Evolutionary conservation across 2,329 filamentous ascomycete genomes (phyloP), one percentile per base, ranked within the genome.

Genomic region (Fusarium nurragi): DNA sequence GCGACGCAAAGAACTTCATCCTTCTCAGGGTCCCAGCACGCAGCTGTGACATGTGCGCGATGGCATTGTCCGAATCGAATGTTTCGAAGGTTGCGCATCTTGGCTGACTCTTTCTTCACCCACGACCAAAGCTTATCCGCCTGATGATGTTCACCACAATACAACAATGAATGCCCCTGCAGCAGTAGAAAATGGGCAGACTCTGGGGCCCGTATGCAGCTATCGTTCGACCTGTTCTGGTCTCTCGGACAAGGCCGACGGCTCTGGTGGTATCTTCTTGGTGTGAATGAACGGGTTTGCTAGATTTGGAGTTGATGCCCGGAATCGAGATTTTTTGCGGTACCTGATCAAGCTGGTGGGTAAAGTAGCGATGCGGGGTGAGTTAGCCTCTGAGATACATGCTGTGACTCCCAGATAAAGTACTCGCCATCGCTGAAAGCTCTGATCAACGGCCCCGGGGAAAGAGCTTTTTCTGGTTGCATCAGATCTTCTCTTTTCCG

Each of bases 61-160:
- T 88, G 84, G 80, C 89, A 89, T 75, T 86, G 82, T 70, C 86
- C 84, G 75, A 91, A 89, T 74, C 86, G 87, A 72, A 93, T 88
- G 76, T 89, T 93, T 78, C 88, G 90, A 71, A 98, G 84, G 78
- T 97, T 98, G 75, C 92, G 90, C 94, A 98, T 98, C 54, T 67
- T 51, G 60, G 36, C 40, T 54, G 32, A 34, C 32, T 34, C 25
- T 58, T 18, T 51, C 37, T n/a, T n/a, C 13, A 49, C 41, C 50
- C 13, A 14, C 36, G 26, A 28, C 26, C 52, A 34, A 50, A 28
- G 11, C n/a, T 43, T 48, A 22, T 25, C 39, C 32, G 36, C 22
- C 38, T 52, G 45, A 45, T 64, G 41, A 48, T 56, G 22, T 37
- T 48, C 8, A 22, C 45, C 45, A 40, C 25, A 11, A 39, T 41